Evolutionary conservation across 345 rosid genomes (phyloP).

Genomic region (Leavenworthia alabamica): DNA sequence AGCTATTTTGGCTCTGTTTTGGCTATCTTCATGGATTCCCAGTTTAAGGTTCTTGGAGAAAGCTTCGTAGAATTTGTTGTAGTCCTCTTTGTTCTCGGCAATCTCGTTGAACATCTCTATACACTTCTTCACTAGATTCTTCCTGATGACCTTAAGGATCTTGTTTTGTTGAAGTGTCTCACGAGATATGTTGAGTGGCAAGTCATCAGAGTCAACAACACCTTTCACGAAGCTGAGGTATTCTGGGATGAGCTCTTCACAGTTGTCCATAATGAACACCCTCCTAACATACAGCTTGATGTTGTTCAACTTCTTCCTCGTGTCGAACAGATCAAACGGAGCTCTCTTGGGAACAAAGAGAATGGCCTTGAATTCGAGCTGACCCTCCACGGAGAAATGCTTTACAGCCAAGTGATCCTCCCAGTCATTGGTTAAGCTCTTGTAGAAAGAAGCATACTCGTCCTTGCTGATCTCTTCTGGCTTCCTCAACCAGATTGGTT

Average conservation of each 20-base stretch:
- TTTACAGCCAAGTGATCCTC: slow-evolving; percentile 82
- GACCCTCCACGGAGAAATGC: slow-evolving; percentile 90
- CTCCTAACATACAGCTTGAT: slow-evolving; percentile 80
- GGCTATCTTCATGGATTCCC: slow-evolving; percentile 87
- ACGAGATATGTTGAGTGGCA: slow-evolving; percentile 90
- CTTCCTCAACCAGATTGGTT: slow-evolving; percentile 88
- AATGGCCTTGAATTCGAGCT: slow-evolving; percentile 83
- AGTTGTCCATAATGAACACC: slow-evolving; percentile 92
- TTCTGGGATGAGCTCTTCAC: slow-evolving; percentile 81
- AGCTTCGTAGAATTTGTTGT: slow-evolving; percentile 73
- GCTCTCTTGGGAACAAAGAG: slow-evolving; percentile 80
- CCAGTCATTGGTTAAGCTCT: slow-evolving; percentile 86
- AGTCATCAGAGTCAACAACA: slow-evolving; percentile 84
- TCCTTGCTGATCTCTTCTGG: slow-evolving; percentile 85
- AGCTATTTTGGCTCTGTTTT: slow-evolving; percentile 69
- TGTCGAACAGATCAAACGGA: slow-evolving; percentile 84
- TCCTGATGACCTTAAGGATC: slow-evolving; percentile 88
- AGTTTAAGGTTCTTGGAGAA: slow-evolving; percentile 83
- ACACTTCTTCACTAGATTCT: slow-evolving; percentile 86
- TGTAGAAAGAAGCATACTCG: slow-evolving; percentile 80
- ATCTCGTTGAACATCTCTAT: slow-evolving; percentile 89
- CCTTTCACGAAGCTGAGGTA: slow-evolving; percentile 80
- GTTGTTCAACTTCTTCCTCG: slow-evolving; percentile 77
- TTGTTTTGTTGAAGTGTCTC: slow-evolving; percentile 89
- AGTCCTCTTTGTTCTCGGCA: slow-evolving; percentile 81